phyloP scores from a whole-genome alignment of 768 basidiomycete species.

The Cantharellus anzutake region DNA sequence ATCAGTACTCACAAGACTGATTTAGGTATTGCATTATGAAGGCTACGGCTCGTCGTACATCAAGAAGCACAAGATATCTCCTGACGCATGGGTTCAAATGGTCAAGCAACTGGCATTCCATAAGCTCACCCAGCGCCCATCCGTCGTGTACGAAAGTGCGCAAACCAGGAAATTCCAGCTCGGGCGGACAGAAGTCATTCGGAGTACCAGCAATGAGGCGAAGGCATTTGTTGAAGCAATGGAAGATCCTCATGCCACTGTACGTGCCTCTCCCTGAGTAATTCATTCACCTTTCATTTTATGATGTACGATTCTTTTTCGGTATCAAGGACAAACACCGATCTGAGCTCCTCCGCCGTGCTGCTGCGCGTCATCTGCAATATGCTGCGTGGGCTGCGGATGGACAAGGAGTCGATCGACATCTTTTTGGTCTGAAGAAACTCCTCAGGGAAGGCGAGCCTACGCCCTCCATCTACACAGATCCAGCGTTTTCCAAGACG shows the following conservation, averaged over 20 bases:
- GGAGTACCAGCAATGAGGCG: conserved; percentile 64
- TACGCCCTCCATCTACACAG: conserved; percentile 54
- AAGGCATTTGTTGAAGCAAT: conserved; percentile 83
- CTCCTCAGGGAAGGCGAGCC: conserved; percentile 52
- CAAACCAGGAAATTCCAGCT: conserved; percentile 85
- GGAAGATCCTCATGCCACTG: conserved; percentile 35
- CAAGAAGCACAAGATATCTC: conserved; percentile 59
- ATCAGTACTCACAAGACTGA: not conserved
- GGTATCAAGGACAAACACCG: conserved; percentile 32
- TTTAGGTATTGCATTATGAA: conserved; percentile 59
- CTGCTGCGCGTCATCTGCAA: conserved; percentile 64
- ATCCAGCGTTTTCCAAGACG: conserved; percentile 46
- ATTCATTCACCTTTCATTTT: not conserved
- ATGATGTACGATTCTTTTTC: not conserved
- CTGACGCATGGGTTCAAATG: conserved; percentile 90
- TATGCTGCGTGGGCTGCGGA: conserved; percentile 87
- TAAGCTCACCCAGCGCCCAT: conserved; percentile 52
- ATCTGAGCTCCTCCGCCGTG: conserved; percentile 48
- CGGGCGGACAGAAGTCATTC: conserved; percentile 90
- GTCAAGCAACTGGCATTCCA: conserved; percentile 93
- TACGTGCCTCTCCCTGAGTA: conserved; percentile 16
- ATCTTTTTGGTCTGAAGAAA: conserved; percentile 86
- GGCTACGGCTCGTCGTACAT: conserved; percentile 78
- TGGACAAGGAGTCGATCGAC: conserved; percentile 86
- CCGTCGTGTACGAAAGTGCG: conserved; percentile 79